phyloP scores from a whole-genome alignment of 345 rosid genomes.

The Garcia nutans region DNA sequence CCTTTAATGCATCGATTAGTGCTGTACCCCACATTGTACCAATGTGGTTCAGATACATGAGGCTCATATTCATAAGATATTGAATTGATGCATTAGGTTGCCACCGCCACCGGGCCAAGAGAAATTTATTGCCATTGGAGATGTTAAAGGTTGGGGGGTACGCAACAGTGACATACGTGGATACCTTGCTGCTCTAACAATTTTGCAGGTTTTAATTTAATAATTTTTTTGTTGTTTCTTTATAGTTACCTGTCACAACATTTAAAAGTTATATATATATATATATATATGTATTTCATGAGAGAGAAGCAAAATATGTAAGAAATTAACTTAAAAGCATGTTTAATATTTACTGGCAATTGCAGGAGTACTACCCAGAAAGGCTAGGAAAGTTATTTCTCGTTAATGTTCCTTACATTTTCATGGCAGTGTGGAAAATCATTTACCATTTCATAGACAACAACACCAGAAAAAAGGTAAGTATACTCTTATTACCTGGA shows the following conservation, averaged over 20 bases:
- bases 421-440: constrained; percentile 41
- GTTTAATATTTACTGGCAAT: not conserved
- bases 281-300: not conserved
- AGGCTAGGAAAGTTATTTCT: constrained; percentile 43
- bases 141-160: constrained; percentile 57
- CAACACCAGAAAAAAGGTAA: constrained; percentile 44
- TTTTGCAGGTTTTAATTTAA: constrained; percentile 37
- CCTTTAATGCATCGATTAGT: too few species aligned
- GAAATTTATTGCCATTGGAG: constrained; percentile 43
- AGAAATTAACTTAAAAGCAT: too few species aligned
- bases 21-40: too few species aligned
- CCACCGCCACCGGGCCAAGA: constrained; percentile 38
- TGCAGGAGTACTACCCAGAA: constrained; percentile 54
- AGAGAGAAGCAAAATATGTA: too few species aligned
- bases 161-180: constrained; percentile 45
- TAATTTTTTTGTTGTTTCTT: too few species aligned
- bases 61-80: not conserved
- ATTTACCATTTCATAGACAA: constrained; percentile 42
- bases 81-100: constrained; percentile 31
- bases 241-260: too few species aligned
- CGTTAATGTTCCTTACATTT: constrained; percentile 38
- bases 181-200: constrained; percentile 35
- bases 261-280: too few species aligned
- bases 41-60: too few species aligned
- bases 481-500: too few species aligned